These are phyloP conservation scores for Candida railenensis DNA, from an alignment of 805 yeast species.

Conservation along the genomic window DNA sequence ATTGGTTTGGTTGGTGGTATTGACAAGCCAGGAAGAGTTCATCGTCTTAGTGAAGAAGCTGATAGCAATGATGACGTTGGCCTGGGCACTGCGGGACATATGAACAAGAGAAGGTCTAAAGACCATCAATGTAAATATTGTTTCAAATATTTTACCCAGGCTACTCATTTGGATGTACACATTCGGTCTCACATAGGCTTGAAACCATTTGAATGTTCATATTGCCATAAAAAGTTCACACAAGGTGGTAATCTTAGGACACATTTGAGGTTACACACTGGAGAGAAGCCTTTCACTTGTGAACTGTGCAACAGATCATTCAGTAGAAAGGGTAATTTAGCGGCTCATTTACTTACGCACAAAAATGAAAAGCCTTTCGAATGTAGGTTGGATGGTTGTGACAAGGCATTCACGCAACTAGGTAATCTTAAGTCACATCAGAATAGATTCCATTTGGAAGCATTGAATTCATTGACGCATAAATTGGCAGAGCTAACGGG, in stretches of 20 bases:
- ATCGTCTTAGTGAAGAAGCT: constrained; percentile 9
- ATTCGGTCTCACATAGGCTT: constrained; percentile 83
- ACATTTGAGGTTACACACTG: constrained; percentile 83
- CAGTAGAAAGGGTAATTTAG: constrained; percentile 88
- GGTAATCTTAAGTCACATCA: constrained; percentile 95
- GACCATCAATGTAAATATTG: constrained; percentile 76
- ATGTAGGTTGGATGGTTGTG: constrained; percentile 80
- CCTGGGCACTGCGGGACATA: constrained; percentile 4
- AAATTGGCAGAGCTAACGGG: constrained; percentile 61
- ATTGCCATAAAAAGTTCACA: constrained; percentile 78
- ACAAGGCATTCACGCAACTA: constrained; percentile 83
- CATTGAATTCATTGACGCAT: constrained; percentile 65
- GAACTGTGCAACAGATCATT: constrained; percentile 72
- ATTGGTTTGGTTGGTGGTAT: constrained; percentile 77
- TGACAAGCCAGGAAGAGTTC: constrained; percentile 1
- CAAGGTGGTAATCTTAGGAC: constrained; percentile 90
- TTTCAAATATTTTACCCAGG: constrained; percentile 75
- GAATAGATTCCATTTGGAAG: constrained; percentile 77
- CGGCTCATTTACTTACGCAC: constrained; percentile 85
- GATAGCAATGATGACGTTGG: constrained; percentile 16
- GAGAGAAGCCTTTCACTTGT: constrained; percentile 88
- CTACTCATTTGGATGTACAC: constrained; percentile 91
- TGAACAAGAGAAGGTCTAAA: constrained; percentile 33
- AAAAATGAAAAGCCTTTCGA: constrained; percentile 73
- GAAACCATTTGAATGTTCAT: constrained; percentile 78